Percentiles rank a stretch among this genome's conserved stretches.
Evolutionary conservation across 441 rosid species (phyloP).

Genomic region (Flueggea neowawraea): DNA sequence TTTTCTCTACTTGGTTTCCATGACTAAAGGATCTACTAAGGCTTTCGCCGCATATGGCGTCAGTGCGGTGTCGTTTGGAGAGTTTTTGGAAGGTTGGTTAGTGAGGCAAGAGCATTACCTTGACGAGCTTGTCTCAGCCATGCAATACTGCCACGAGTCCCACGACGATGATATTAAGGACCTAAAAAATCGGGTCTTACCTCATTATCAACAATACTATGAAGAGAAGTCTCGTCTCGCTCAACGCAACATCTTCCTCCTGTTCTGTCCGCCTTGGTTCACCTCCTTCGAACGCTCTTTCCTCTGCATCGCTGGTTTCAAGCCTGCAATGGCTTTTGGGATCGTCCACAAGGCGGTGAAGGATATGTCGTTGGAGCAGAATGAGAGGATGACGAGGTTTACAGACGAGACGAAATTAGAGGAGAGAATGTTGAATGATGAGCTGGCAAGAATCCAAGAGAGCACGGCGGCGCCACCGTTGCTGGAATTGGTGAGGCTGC

Average conservation of each 20-base stretch:
- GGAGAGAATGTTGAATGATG: slow-evolving; percentile 33
- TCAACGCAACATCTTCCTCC: slow-evolving; percentile 24
- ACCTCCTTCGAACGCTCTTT: slow-evolving; percentile 33
- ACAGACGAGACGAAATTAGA: slow-evolving; percentile 20
- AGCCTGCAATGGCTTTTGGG: slow-evolving; percentile 33
- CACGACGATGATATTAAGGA: slow-evolving; percentile 25
- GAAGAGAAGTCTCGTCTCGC: slow-evolving; percentile 34
- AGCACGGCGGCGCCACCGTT: slow-evolving; percentile 36
- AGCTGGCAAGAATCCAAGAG: slow-evolving; percentile 47
- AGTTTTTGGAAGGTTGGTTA: slow-evolving; percentile 44
- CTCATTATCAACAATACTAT: slow-evolving; percentile 44
- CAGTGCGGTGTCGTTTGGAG: slow-evolving; percentile 14
- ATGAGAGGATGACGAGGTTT: slow-evolving; percentile 15
- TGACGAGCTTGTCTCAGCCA: slow-evolving; percentile 32
- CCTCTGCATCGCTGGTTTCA: slow-evolving; percentile 53
- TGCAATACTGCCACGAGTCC: slow-evolving; percentile 12
- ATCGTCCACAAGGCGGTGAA: slow-evolving; percentile 23
- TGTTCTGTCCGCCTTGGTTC: slow-evolving; percentile 39
- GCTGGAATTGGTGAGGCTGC: slow-evolving; percentile 18
- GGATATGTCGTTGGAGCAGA: slow-evolving; percentile 37
- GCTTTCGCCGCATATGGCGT: too few species aligned
- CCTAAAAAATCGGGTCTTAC: slow-evolving; percentile 28
- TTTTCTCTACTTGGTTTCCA: too few species aligned
- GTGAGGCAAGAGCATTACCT: slow-evolving; percentile 36
- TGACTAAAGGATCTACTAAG: too few species aligned